Conservation (phyloP, 441 rosid genomes). For the Pelargonium exstipulatum region DNA sequence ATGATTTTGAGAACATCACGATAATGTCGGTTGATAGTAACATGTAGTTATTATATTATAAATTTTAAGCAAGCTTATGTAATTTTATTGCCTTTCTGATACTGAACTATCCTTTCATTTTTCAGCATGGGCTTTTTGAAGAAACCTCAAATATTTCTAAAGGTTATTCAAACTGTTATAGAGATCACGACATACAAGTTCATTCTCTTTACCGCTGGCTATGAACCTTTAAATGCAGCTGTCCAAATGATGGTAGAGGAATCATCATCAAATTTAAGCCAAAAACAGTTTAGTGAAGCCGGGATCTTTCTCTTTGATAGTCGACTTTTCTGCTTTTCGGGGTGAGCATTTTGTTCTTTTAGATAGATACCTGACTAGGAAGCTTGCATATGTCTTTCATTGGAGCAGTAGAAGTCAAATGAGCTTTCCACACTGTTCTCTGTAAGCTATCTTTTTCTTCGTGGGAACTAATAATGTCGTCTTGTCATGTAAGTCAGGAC, state of each 20-base stretch:
- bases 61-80: neutral
- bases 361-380: slow-evolving; percentile 5
- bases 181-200: slow-evolving; percentile 54
- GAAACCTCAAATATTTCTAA: slow-evolving; percentile 66
- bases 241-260: slow-evolving; percentile 36
- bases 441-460: neutral
- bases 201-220: slow-evolving; percentile 71
- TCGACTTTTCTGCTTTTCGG: slow-evolving; percentile 69
- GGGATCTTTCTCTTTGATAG: slow-evolving; percentile 54
- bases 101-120: slow-evolving; percentile 13
- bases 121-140: slow-evolving; percentile 81
- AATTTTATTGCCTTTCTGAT: slow-evolving; percentile 12
- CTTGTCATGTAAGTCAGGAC: slow-evolving; percentile 34
- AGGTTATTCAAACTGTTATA: slow-evolving; percentile 52
- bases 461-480: slow-evolving; percentile 15
- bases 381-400: neutral
- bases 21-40: slow-evolving; percentile 11
- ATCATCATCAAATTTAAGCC: slow-evolving; percentile 22
- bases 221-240: slow-evolving; percentile 65
- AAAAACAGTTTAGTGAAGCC: slow-evolving; percentile 27
- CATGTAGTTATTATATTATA: neutral
- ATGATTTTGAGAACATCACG: neutral
- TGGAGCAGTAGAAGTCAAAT: neutral
- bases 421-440: neutral
- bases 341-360: slow-evolving; percentile 43